These are phyloP conservation scores for Prunus dulcis DNA, from an alignment of 306 rosid species.

Conservation along the genomic window DNA sequence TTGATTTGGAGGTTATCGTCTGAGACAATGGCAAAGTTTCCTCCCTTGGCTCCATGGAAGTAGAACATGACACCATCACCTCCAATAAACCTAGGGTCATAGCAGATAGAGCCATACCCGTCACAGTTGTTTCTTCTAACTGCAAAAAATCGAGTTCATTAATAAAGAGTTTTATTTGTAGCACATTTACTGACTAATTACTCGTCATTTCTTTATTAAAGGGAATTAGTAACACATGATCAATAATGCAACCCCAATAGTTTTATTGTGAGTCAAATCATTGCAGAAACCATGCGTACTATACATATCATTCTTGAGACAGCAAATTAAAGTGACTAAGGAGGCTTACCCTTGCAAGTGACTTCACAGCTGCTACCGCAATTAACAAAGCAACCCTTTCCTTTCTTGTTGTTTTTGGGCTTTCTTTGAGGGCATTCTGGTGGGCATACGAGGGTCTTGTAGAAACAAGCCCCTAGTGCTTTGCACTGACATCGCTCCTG, in stretches of 20 bases:
- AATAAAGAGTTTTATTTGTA: too few relatives aligned
- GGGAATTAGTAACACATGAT: too few relatives aligned
- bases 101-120: conserved; percentile 75
- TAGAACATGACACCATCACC: conserved; percentile 86
- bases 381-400: conserved; percentile 55
- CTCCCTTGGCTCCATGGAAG: conserved; percentile 76
- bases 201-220: too few relatives aligned
- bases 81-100: conserved; percentile 78
- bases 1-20: conserved; percentile 65
- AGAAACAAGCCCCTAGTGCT: too few relatives aligned
- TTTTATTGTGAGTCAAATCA: too few relatives aligned
- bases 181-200: too few relatives aligned
- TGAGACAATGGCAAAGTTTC: conserved; percentile 65
- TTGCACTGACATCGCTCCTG: too few relatives aligned
- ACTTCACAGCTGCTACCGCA: conserved; percentile 73
- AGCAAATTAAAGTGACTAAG: too few relatives aligned
- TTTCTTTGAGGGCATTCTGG: conserved; percentile 22
- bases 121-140: conserved; percentile 62
- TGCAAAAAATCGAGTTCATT: conserved; percentile 14
- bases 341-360: conserved; percentile 67
- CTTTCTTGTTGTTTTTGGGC: conserved; percentile 62
- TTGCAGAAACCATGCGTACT: too few relatives aligned
- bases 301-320: too few relatives aligned
- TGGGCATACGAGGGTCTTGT: too few relatives aligned
- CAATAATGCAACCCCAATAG: too few relatives aligned